phyloP scores from a whole-genome alignment of 768 basidiomycete species.

The Trametes villosa region DNA sequence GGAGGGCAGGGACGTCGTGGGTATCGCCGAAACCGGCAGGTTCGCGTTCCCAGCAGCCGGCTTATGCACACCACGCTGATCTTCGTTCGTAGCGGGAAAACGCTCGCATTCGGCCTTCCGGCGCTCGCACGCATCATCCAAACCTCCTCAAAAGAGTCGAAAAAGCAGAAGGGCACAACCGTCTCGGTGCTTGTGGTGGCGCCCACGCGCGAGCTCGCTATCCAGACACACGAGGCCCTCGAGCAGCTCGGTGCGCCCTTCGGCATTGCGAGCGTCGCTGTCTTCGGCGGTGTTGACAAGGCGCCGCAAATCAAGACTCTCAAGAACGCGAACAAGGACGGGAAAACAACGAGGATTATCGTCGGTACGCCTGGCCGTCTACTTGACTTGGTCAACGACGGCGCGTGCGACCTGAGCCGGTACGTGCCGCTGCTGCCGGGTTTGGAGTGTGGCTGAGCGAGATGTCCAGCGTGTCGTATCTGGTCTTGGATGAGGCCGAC shows the following conservation, averaged over 20 bases:
- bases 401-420: constrained; percentile 80
- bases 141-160: constrained; percentile 36
- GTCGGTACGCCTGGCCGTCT: constrained; percentile 96
- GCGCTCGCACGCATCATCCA: constrained; percentile 72
- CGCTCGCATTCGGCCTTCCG: constrained; percentile 93
- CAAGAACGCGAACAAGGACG: constrained; percentile 52
- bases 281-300: constrained; percentile 96
- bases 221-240: constrained; percentile 91
- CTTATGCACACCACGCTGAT: not conserved
- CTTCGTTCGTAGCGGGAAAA: constrained; percentile 75
- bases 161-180: constrained; percentile 36
- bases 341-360: constrained; percentile 70
- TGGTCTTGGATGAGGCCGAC: constrained; percentile 97
- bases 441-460: constrained; percentile 6
- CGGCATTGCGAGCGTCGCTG: constrained; percentile 79
- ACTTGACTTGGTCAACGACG: constrained; percentile 89
- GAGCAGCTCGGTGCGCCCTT: constrained; percentile 72
- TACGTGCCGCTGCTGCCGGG: constrained; percentile 40
- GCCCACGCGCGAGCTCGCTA: constrained; percentile 94
- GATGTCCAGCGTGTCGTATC: constrained; percentile 71
- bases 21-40: constrained; percentile 97
- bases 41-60: constrained; percentile 29
- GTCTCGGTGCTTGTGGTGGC: constrained; percentile 71
- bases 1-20: constrained; percentile 84
- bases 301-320: constrained; percentile 76